Evolutionary conservation across 768 basidiomycete species (phyloP), one percentile per base, ranked within the genome.

Genomic region (Boletus bicolor): DNA sequence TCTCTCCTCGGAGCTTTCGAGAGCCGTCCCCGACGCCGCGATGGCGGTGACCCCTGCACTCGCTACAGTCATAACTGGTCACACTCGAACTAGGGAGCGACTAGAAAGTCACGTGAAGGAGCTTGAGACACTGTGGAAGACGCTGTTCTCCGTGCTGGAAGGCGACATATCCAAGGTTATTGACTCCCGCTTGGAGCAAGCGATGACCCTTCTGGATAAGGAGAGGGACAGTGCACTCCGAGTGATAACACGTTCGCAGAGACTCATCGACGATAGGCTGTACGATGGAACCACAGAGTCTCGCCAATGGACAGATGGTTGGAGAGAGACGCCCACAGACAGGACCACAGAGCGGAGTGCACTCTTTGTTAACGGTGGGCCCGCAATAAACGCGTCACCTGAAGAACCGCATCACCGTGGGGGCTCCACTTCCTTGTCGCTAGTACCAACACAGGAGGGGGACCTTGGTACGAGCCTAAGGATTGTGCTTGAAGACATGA

Each of bases 1-100:
- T 35, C 70, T 84, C 46, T 80, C 80, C 8, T 67, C 76, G 38
- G 73, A 78, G 15, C 71, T 83, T 32, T 76, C 79, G 14, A 75
- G 73, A 57, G 73, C 78, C 38, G 77, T 79, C 35, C 62, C 71
- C 5, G 68, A 74, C 5, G 75, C 76, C n/a, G 74, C 76, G 17
- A 69, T 68, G 54, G 67, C 74, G 11, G 73, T 82, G 30, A 73
- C 75, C 4, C 76, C 81, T 19, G 69, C 77, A 36, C 73, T 83
- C 24, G 75, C 79, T 21, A 74, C 77, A 37, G 73, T 81, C 26
- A 69, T 77, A 55, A 65, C 71, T 38, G 72, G 68, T 34, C 78
- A 81, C 52, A 71, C 72, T 42, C 73, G 78, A 53, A 74, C 68
- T 55, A 77, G 77, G 58, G 71, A 74, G 48, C 75, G 72, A 19